phyloP scores from a whole-genome alignment of 2,329 filamentous ascomycete genomes.

The Fusarium piperis region DNA sequence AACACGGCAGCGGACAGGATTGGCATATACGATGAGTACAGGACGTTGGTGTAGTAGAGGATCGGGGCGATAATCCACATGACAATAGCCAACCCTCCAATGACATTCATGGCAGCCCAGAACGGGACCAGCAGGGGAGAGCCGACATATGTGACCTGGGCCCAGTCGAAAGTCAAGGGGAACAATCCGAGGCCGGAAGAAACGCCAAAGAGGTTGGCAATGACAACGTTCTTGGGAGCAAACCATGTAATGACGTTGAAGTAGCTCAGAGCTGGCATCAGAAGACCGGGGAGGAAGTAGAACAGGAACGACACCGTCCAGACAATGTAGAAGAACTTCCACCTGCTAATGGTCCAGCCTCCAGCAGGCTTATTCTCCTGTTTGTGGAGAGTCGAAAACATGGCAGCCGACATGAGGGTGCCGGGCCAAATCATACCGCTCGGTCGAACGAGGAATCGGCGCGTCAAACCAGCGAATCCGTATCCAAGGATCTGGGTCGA shows the following conservation, averaged over 20 bases:
- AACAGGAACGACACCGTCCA: conserved; percentile 78
- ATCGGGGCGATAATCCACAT: conserved; percentile 88
- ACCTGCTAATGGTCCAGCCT: conserved; percentile 84
- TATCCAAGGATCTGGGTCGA: conserved; percentile 90
- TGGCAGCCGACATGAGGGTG: conserved; percentile 86
- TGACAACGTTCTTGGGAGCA: conserved; percentile 83
- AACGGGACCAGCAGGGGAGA: conserved; percentile 86
- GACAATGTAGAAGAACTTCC: conserved; percentile 83
- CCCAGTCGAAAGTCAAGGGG: conserved; percentile 91
- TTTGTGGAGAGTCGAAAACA: conserved; percentile 88
- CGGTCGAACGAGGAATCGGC: conserved; percentile 83
- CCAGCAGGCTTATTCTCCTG: conserved; percentile 84
- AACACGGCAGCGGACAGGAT: conserved; percentile 87
- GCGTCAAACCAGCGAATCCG: conserved; percentile 83
- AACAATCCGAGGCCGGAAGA: conserved; percentile 86
- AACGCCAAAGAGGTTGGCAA: conserved; percentile 87
- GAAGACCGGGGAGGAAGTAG: conserved; percentile 84
- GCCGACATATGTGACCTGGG: conserved; percentile 87
- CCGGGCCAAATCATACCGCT: conserved; percentile 93
- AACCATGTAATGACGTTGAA: conserved; percentile 93
- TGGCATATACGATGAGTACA: conserved; percentile 86
- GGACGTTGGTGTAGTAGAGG: conserved; percentile 81
- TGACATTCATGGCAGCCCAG: conserved; percentile 86
- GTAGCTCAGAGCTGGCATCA: conserved; percentile 87
- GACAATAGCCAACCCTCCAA: conserved; percentile 80